A percentile compares a stretch with the other conserved stretches of the same genome.
These are phyloP conservation scores for Trichosporon sp. DNA, from an alignment of 1,284 basidiomycete genomes.

Conservation along the genomic window DNA sequence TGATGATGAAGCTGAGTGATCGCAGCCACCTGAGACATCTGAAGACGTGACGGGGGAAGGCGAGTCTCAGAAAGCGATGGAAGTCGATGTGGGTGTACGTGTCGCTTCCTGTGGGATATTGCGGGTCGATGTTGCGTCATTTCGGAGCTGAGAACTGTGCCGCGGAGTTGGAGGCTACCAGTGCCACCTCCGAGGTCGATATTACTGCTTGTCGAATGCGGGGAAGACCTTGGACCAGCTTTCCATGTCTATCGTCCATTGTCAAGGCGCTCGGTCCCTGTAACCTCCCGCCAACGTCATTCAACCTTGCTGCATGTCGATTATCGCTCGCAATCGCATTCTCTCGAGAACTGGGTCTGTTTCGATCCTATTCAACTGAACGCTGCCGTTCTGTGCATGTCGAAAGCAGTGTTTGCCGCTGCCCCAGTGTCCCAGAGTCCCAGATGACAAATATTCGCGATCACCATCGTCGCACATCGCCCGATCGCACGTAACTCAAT, in stretches of 20 bases:
- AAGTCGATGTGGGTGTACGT: no score
- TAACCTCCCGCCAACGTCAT: not conserved
- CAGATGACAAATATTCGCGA: not conserved
- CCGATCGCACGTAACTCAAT: not conserved
- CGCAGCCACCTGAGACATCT: not conserved
- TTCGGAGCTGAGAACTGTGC: no score
- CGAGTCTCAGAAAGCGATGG: no score
- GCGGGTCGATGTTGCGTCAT: no score
- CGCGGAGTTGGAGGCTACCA: no score
- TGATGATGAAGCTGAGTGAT: not conserved
- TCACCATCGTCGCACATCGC: conserved; percentile 6
- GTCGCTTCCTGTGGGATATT: no score
- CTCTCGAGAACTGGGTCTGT: not conserved
- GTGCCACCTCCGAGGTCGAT: no score
- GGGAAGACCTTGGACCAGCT: not conserved
- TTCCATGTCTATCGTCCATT: not conserved
- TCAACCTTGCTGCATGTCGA: not conserved
- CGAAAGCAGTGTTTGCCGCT: not conserved
- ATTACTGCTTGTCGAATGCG: not conserved
- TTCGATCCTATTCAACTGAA: not conserved
- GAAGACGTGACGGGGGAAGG: no score
- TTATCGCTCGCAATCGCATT: not conserved
- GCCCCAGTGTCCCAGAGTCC: not conserved
- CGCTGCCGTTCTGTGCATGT: no score
- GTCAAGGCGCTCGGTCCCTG: conserved; percentile 1